phyloP scores from a whole-genome alignment of 2,329 filamentous ascomycete species.

The Colletotrichum cuscutae region DNA sequence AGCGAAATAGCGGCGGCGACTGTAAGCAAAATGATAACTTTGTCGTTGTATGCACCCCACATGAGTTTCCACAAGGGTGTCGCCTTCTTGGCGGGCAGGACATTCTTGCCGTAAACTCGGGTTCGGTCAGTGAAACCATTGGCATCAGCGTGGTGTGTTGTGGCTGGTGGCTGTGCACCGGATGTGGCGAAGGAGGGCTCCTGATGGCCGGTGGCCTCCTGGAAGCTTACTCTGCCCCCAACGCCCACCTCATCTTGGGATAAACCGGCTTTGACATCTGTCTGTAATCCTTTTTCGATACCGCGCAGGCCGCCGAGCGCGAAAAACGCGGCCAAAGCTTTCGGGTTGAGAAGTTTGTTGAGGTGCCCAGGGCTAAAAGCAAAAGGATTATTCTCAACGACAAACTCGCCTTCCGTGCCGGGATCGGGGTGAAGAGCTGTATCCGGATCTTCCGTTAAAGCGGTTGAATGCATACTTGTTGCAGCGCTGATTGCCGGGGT shows the following conservation, averaged over 20 bases:
- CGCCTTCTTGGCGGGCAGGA: slow-evolving; percentile 70
- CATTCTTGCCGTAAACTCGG: slow-evolving; percentile 68
- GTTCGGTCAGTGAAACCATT: slow-evolving; percentile 58
- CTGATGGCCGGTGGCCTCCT: slow-evolving; percentile 64
- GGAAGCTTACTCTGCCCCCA: slow-evolving; percentile 73
- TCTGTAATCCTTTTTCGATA: slow-evolving; percentile 75
- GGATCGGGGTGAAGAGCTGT: slow-evolving; percentile 74
- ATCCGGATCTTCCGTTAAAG: slow-evolving; percentile 44
- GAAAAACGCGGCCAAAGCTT: slow-evolving; percentile 76
- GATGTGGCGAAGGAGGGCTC: slow-evolving; percentile 17
- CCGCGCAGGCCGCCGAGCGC: slow-evolving; percentile 76
- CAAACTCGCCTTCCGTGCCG: slow-evolving; percentile 76
- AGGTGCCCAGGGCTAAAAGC: slow-evolving; percentile 80
- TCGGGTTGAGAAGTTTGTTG: slow-evolving; percentile 80
- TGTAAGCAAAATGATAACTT: slow-evolving; percentile 73
- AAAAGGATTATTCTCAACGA: slow-evolving; percentile 78
- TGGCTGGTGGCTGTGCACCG: slow-evolving; percentile 14
- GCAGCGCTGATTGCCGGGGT: slow-evolving; percentile 38
- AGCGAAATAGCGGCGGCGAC: slow-evolving; percentile 74
- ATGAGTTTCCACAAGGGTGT: slow-evolving; percentile 70
- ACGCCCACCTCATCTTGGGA: slow-evolving; percentile 74
- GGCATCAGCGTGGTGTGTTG: slow-evolving; percentile 11
- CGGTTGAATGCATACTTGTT: slow-evolving; percentile 34
- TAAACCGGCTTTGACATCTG: slow-evolving; percentile 71
- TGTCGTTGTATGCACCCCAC: slow-evolving; percentile 76